Conservation (phyloP, 139 green algal species). For the Raphidocelis subcapitata region DNA sequence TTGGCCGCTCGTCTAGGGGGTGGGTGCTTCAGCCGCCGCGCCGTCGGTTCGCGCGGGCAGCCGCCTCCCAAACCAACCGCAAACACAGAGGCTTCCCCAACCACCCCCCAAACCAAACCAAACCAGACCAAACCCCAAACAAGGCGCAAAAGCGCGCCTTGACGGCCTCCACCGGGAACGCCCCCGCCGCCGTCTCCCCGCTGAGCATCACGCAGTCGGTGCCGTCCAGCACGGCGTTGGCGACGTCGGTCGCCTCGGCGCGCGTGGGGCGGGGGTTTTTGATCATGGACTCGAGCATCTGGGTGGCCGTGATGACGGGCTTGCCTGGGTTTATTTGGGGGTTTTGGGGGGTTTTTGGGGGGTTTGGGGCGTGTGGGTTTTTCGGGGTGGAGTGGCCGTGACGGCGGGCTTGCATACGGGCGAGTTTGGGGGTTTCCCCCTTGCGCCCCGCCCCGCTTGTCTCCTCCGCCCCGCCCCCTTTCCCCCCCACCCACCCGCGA, state of each 20-base stretch:
- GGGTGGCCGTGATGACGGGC: slow-evolving; percentile 96
- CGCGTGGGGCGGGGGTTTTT: slow-evolving; percentile 94
- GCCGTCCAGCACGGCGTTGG: slow-evolving; percentile 96
- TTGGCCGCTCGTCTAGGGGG: not conserved
- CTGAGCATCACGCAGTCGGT: slow-evolving; percentile 98
- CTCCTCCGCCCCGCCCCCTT: too few relatives aligned
- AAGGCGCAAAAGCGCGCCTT: slow-evolving; percentile 62
- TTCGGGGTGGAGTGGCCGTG: too few relatives aligned
- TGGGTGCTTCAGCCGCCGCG: not conserved
- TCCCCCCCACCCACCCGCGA: slow-evolving; percentile 30
- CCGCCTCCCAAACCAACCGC: not conserved
- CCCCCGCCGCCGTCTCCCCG: slow-evolving; percentile 92
- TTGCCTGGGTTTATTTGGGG: too few relatives aligned
- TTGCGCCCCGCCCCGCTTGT: too few relatives aligned
- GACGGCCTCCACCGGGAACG: slow-evolving; percentile 87
- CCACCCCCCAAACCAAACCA: not conserved
- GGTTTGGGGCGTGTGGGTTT: too few relatives aligned
- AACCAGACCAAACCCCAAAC: too few relatives aligned
- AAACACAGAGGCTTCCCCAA: not conserved
- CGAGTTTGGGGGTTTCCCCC: too few relatives aligned
- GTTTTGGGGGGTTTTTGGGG: too few relatives aligned
- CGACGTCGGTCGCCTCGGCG: slow-evolving; percentile 94
- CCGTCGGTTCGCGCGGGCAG: not conserved
- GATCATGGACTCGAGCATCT: slow-evolving; percentile 94
- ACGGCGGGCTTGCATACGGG: too few relatives aligned